Percentiles rank a stretch among this genome's conserved stretches.
These are phyloP conservation scores for Termitomyces eurrhizus DNA, from an alignment of 768 basidiomycete genomes.

Conservation along the genomic window DNA sequence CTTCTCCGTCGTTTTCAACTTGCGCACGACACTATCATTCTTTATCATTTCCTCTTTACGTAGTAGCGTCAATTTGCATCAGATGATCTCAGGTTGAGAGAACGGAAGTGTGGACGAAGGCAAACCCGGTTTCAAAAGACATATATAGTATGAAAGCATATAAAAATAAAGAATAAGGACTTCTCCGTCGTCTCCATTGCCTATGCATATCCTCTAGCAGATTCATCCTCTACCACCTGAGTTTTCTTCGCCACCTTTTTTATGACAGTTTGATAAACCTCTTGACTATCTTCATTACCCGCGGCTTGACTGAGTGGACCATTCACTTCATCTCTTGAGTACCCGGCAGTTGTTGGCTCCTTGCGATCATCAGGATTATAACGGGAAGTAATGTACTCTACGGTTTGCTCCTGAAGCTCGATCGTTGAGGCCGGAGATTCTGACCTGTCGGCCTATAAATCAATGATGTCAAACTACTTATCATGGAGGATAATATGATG, in stretches of 20 bases:
- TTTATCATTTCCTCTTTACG: slow-evolving; percentile 3
- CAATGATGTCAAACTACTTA: neutral
- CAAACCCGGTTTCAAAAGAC: neutral
- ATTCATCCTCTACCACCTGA: slow-evolving; percentile 7
- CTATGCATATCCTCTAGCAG: slow-evolving; percentile 8
- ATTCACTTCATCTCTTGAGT: slow-evolving; percentile 38
- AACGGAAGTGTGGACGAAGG: neutral
- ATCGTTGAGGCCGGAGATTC: slow-evolving; percentile 12
- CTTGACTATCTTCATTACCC: slow-evolving; percentile 23
- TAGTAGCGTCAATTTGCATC: neutral
- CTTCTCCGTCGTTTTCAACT: neutral
- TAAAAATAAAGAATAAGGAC: neutral
- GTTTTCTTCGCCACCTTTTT: slow-evolving; percentile 14
- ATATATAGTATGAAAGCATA: neutral
- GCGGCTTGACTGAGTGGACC: slow-evolving; percentile 39
- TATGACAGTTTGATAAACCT: slow-evolving; percentile 11
- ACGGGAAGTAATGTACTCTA: slow-evolving; percentile 37
- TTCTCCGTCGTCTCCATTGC: neutral
- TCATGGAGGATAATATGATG: neutral
- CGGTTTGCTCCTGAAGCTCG: slow-evolving; percentile 38
- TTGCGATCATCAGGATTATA: slow-evolving; percentile 33
- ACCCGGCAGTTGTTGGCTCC: slow-evolving; percentile 31
- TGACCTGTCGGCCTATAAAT: slow-evolving; percentile 38
- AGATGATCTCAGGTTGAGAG: neutral
- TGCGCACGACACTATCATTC: slow-evolving; percentile 3